Conservation (phyloP, 768 basidiomycete species). For the Guyanaporus albipodus region DNA sequence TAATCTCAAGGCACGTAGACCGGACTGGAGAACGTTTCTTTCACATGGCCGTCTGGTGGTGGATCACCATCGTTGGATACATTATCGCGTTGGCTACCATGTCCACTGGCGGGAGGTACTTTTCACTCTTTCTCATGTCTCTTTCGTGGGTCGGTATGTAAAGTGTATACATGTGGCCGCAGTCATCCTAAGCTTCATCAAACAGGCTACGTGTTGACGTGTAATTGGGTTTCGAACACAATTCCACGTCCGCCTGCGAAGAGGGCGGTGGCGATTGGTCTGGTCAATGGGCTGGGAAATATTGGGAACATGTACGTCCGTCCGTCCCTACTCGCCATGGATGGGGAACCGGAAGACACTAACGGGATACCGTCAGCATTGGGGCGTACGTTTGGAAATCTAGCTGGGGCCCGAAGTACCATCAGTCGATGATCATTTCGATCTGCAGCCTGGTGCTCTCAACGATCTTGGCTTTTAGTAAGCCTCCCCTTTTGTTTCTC, state of each 20-base stretch:
- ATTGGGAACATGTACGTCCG: slow-evolving; percentile 51
- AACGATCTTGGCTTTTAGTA: slow-evolving; percentile 33
- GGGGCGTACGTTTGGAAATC: slow-evolving; percentile 61
- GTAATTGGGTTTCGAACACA: slow-evolving; percentile 63
- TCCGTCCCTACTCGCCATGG: too few relatives aligned
- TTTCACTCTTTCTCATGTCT: slow-evolving; percentile 65
- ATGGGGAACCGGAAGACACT: background rate
- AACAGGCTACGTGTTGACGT: slow-evolving; percentile 40
- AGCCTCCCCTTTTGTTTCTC: too few relatives aligned
- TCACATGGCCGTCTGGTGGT: slow-evolving; percentile 54
- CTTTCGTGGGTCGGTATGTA: slow-evolving; percentile 41
- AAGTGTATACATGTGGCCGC: background rate
- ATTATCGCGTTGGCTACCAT: slow-evolving; percentile 54
- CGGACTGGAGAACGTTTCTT: slow-evolving; percentile 62
- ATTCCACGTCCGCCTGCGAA: slow-evolving; percentile 57
- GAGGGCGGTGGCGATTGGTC: slow-evolving; percentile 52
- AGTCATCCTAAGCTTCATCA: background rate
- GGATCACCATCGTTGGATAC: slow-evolving; percentile 56
- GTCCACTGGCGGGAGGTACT: slow-evolving; percentile 49
- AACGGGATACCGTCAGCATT: slow-evolving; percentile 35
- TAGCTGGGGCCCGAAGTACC: slow-evolving; percentile 57
- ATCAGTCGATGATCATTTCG: slow-evolving; percentile 56
- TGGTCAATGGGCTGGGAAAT: slow-evolving; percentile 58
- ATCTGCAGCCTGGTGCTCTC: slow-evolving; percentile 33
- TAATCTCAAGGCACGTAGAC: slow-evolving; percentile 32